phyloP scores from a whole-genome alignment of 257 asterid species.

The Fraxinus pennsylvanica region DNA sequence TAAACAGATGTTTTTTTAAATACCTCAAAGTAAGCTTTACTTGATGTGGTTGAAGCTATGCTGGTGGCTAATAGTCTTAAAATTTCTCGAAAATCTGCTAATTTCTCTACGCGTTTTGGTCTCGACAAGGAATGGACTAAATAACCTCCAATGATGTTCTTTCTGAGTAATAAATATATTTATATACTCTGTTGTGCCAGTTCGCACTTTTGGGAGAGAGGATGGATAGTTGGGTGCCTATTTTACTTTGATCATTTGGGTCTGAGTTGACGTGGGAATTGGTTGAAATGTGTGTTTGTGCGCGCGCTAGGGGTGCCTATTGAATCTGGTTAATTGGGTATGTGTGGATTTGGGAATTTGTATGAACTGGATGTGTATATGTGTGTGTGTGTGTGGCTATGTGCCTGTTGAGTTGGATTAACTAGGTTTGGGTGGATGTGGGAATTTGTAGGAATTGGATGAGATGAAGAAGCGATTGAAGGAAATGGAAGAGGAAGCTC shows the following conservation, averaged over 20 bases:
- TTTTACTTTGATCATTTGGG: no score
- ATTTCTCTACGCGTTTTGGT: no score
- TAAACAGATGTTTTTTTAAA: background rate
- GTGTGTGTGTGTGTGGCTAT: constrained; percentile 14
- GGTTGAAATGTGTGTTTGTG: no score
- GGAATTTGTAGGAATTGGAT: constrained; percentile 38
- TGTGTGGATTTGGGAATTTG: background rate
- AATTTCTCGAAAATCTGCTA: no score
- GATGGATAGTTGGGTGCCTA: no score
- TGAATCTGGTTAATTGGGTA: background rate
- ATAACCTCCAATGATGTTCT: no score
- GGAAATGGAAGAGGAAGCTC: constrained; percentile 54
- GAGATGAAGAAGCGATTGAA: constrained; percentile 56
- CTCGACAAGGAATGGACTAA: no score
- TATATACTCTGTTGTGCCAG: background rate
- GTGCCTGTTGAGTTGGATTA: background rate
- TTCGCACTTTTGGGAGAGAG: background rate
- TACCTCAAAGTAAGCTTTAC: background rate
- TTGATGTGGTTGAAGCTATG: no score
- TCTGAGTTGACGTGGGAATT: no score
- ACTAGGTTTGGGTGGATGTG: background rate
- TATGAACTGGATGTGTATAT: constrained; percentile 3
- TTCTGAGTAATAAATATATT: no score
- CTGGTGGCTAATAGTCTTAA: no score
- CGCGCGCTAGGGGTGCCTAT: background rate